A percentile compares a stretch with the other conserved stretches of the same genome.
phyloP scores from a whole-genome alignment of 169 alveolate genomes.

The Plasmodium falciparum region DNA sequence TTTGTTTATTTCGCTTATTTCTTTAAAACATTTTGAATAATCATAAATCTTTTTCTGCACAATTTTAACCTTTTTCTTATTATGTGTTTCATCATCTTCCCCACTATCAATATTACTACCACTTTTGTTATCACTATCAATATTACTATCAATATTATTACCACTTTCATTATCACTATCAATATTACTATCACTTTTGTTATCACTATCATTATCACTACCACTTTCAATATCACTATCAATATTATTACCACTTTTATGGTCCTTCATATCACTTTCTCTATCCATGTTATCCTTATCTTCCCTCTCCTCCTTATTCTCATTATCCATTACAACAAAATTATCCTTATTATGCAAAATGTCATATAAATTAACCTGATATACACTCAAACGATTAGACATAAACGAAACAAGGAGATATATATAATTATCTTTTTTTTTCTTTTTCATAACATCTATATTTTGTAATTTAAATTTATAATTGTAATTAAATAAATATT shows the following conservation, averaged over 20 bases:
- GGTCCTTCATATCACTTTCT: conserved; percentile 9
- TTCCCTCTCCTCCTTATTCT: conserved; percentile 21
- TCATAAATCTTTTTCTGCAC: conserved; percentile 71
- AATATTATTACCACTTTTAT: not conserved
- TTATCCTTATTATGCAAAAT: conserved; percentile 63
- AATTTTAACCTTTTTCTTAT: not conserved
- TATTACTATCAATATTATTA: no score
- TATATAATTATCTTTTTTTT: conserved; percentile 36
- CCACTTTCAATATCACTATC: conserved; percentile 36
- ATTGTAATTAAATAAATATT: conserved; percentile 55
- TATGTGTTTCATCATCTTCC: not conserved
- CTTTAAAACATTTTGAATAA: conserved; percentile 77
- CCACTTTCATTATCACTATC: not conserved
- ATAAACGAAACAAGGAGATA: conserved; percentile 25
- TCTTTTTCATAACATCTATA: conserved; percentile 49
- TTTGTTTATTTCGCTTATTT: conserved; percentile 78
- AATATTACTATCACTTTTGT: not conserved
- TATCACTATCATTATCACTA: conserved; percentile 45
- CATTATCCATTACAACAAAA: conserved; percentile 42
- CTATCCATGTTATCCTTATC: not conserved
- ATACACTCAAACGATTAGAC: conserved; percentile 75
- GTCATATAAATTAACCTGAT: conserved; percentile 78
- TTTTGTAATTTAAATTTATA: conserved; percentile 59
- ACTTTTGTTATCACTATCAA: not conserved
- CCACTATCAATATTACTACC: conserved; percentile 11